Evolutionary conservation across 257 asterid species (phyloP), one percentile per base, ranked within the genome.

Genomic region (Solanum bulbocastanum): DNA sequence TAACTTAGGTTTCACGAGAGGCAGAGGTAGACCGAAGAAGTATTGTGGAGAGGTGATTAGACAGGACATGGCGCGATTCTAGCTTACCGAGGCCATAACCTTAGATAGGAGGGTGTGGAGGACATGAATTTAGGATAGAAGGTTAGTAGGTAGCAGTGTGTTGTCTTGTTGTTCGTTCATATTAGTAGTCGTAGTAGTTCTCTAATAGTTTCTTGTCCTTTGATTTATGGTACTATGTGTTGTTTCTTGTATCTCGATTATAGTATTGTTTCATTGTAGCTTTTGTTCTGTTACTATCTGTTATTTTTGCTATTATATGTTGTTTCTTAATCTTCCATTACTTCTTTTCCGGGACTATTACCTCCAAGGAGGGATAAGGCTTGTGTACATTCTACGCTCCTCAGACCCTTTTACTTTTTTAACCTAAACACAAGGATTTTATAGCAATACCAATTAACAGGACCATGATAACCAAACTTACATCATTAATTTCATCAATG

Each of bases 401-500:
- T 5, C 20, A 4, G 4, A 46, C 6, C 8, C 58, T 3, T 87
- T 60, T 37, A 86, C 46, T 20, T 56, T 76, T 86, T 75, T 1
- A 60, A 60, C 3, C 40, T 32, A 30, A 65, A 65, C 83, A 30
- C 76, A 78, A 8, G 58, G 33, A 49, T 39, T 75, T 39, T 42
- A 75, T 14, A 40, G 37, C 20, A 30, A 86, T 13, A 78, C 66
- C n/a, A 40, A 35, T 35, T 36, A 32, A 36, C 22, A 39, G 87
- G 44, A 35, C 22, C 14, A 10, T 40, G 86, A 73, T 30, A 75
- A 71, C 30, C 73, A 88, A 65, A 87, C 85, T 84, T 88, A 94
- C 99, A 90, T 94, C 96, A 92, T 83, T 90, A 86, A 87, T 91
- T 83, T 94, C 96, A 91, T 94, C 94, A 87, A 89, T 84, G 62